Evolutionary conservation across 148 eudicot genomes (phyloP).

Genomic region (Vaccinium myrtillus): DNA sequence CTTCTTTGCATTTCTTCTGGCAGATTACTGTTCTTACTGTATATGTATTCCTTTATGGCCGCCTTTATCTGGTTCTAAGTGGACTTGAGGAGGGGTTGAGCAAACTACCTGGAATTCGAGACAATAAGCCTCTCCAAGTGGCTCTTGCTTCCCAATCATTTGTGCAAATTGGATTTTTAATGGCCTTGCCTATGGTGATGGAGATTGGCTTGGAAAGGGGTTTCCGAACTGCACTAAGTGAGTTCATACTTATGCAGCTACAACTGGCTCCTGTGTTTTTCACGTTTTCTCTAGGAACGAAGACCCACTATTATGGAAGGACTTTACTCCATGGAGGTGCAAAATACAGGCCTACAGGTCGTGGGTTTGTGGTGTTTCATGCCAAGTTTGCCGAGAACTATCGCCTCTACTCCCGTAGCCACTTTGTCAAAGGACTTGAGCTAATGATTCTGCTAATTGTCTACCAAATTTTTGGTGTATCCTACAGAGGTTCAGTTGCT

Average conservation of each 20-base stretch:
- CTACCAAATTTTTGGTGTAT: constrained; percentile 77
- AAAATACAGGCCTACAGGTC: constrained; percentile 90
- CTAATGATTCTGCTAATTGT: constrained; percentile 86
- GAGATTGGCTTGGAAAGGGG: constrained; percentile 94
- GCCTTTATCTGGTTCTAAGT: constrained; percentile 92
- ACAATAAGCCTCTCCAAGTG: constrained; percentile 76
- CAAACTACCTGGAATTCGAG: constrained; percentile 44
- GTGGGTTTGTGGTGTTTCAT: constrained; percentile 97
- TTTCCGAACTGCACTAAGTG: constrained; percentile 86
- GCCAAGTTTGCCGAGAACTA: constrained; percentile 99
- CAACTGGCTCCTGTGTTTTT: constrained; percentile 94
- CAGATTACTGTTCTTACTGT: constrained; percentile 98
- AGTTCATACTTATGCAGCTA: constrained; percentile 82
- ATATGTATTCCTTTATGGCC: constrained; percentile 89
- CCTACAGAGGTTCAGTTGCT: constrained; percentile 65
- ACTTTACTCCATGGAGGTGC: constrained; percentile 98
- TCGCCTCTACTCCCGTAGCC: constrained; percentile 95
- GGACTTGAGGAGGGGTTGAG: constrained; percentile 85
- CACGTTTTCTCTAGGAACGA: constrained; percentile 96
- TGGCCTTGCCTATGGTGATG: constrained; percentile 99
- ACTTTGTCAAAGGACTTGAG: constrained; percentile 97
- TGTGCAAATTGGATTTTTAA: constrained; percentile 92
- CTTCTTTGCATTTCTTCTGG: constrained; percentile 16
- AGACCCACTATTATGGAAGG: constrained; percentile 94
- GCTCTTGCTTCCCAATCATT: constrained; percentile 98